Conservation (phyloP, 257 asterid genomes). For the Fraxinus americana region DNA sequence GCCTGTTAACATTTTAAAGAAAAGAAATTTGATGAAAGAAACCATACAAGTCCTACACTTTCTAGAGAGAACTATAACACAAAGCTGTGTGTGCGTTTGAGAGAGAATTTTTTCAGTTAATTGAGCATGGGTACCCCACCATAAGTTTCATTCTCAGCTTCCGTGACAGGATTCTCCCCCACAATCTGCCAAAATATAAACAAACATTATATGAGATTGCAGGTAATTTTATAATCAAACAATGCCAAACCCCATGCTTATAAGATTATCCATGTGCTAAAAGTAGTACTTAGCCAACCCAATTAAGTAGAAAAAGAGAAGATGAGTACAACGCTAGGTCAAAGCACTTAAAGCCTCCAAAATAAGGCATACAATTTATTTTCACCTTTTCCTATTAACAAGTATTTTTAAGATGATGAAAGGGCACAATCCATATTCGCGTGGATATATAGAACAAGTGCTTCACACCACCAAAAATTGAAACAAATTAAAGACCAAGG, state of each 20-base stretch:
- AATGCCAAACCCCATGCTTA: constrained; percentile 6
- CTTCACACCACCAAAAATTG: not conserved
- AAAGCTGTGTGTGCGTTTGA: not conserved
- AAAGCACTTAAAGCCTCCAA: not conserved
- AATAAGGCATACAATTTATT: not conserved
- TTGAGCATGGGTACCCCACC: constrained; percentile 51
- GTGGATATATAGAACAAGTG: not conserved
- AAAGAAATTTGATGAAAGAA: constrained; percentile 23
- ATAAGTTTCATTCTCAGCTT: constrained; percentile 47
- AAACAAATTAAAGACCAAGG: not conserved
- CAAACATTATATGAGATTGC: constrained; percentile 27
- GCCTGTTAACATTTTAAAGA: constrained; percentile 44
- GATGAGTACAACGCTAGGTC: not conserved
- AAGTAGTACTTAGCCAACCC: constrained; percentile 13
- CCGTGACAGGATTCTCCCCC: constrained; percentile 37
- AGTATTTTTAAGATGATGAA: not conserved
- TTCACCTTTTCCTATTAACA: not conserved
- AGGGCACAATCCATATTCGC: not conserved
- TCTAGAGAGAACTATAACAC: constrained; percentile 7
- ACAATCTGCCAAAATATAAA: constrained; percentile 52
- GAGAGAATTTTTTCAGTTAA: constrained; percentile 20
- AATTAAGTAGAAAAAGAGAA: not conserved
- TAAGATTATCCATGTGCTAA: not conserved
- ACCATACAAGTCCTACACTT: constrained; percentile 17
- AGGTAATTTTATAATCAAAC: constrained; percentile 18